phyloP scores from a whole-genome alignment of 176 grass and related monocot species.

The Luzula sylvatica region DNA sequence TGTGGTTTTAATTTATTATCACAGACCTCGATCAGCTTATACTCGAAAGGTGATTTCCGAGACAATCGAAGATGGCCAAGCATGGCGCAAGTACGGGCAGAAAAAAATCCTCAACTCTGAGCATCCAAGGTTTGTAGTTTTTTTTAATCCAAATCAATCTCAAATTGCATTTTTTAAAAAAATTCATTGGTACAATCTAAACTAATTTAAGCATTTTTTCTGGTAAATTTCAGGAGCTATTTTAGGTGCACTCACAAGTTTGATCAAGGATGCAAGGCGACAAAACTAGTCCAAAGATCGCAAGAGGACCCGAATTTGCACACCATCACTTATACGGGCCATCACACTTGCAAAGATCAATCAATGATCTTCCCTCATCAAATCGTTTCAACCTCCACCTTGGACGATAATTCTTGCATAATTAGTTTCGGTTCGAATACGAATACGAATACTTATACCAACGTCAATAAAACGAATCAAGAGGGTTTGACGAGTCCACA shows the following conservation, averaged over 20 bases:
- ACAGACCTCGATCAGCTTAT: constrained; percentile 23
- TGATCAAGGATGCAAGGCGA: constrained; percentile 56
- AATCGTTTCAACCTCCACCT: background rate
- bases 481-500: background rate
- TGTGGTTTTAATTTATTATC: background rate
- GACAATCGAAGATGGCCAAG: constrained; percentile 42
- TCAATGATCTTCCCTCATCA: constrained; percentile 15
- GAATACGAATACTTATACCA: background rate
- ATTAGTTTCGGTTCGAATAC: constrained; percentile 41
- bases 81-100: constrained; percentile 90
- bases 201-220: background rate
- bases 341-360: constrained; percentile 58
- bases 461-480: constrained; percentile 1
- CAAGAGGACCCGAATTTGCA: constrained; percentile 26
- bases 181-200: background rate
- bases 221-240: constrained; percentile 41
- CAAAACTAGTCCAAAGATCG: constrained; percentile 51
- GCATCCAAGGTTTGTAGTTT: constrained; percentile 48
- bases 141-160: background rate
- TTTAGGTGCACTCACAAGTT: constrained; percentile 84
- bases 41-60: background rate
- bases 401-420: constrained; percentile 8
- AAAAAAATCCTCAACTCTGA: constrained; percentile 64
- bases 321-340: constrained; percentile 55
- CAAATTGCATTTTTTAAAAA: background rate